Evolutionary conservation across 2,329 filamentous ascomycete species (phyloP).

Genomic region (Penicillium sp.): DNA sequence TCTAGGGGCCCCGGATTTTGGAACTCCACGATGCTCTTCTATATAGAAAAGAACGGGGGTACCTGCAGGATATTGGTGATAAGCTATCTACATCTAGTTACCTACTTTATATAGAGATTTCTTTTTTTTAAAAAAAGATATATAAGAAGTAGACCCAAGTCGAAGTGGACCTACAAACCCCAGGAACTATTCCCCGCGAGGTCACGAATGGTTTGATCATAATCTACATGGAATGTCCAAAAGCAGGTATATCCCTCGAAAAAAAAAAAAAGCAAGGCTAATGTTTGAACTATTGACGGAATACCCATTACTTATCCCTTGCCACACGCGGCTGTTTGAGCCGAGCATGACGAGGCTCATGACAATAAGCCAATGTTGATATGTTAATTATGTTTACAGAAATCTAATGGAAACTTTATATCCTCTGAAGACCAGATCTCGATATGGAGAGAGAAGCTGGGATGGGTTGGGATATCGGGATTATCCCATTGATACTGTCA

Average conservation of each 20-base stretch:
- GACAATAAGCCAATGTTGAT: neutral
- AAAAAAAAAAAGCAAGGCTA: neutral
- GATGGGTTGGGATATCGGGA: neutral
- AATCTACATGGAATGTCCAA: neutral
- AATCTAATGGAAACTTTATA: too few relatives aligned
- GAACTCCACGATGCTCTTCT: neutral
- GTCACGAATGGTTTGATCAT: neutral
- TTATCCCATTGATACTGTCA: constrained; percentile 31
- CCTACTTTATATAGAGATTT: too few relatives aligned
- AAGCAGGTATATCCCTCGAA: neutral
- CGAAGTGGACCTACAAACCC: neutral
- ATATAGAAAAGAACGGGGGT: neutral
- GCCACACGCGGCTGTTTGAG: neutral
- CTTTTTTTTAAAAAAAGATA: neutral
- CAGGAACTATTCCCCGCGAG: constrained; percentile 7
- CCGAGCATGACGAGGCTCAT: neutral
- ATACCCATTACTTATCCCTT: neutral
- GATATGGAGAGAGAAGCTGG: too few relatives aligned
- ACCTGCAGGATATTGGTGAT: constrained; percentile 4
- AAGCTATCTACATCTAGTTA: neutral
- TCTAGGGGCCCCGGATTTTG: neutral
- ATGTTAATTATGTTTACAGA: neutral
- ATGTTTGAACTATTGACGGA: neutral
- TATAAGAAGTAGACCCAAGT: neutral
- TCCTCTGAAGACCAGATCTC: neutral